Percentiles rank a stretch among this genome's conserved stretches.
Conservation (phyloP, 805 yeast genomes). For the Yarrowia yakushimensis region DNA sequence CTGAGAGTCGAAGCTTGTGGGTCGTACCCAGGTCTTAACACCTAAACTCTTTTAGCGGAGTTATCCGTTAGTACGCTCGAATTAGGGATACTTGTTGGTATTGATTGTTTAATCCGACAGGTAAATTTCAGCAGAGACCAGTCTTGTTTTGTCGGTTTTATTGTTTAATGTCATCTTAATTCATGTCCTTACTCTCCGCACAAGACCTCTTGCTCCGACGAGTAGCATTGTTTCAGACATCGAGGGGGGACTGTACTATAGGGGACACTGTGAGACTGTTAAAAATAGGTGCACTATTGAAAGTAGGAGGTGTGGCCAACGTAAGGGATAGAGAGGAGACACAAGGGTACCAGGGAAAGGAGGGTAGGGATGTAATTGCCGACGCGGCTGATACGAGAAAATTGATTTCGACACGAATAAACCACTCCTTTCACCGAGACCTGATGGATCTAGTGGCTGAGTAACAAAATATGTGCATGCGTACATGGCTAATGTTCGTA, state of each 20-base stretch:
- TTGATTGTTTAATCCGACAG: background rate
- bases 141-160: too few species aligned
- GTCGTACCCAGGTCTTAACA: background rate
- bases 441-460: background rate
- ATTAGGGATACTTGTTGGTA: too few species aligned
- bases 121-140: background rate
- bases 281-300: slow-evolving; percentile 15
- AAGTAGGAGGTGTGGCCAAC: background rate
- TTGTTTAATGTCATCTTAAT: background rate
- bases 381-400: too few species aligned
- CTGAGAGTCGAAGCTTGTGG: background rate
- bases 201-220: background rate
- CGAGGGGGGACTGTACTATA: slow-evolving; percentile 8
- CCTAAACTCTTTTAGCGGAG: background rate
- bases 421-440: too few species aligned
- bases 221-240: slow-evolving; percentile 9
- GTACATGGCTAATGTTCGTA: slow-evolving; percentile 1
- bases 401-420: too few species aligned
- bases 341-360: too few species aligned
- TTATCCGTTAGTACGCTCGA: background rate
- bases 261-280: background rate
- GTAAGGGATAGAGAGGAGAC: background rate
- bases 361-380: background rate
- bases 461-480: background rate
- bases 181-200: background rate